These are phyloP conservation scores for Ilex aquifolium DNA, from an alignment of 257 asterid species.

Conservation along the genomic window DNA sequence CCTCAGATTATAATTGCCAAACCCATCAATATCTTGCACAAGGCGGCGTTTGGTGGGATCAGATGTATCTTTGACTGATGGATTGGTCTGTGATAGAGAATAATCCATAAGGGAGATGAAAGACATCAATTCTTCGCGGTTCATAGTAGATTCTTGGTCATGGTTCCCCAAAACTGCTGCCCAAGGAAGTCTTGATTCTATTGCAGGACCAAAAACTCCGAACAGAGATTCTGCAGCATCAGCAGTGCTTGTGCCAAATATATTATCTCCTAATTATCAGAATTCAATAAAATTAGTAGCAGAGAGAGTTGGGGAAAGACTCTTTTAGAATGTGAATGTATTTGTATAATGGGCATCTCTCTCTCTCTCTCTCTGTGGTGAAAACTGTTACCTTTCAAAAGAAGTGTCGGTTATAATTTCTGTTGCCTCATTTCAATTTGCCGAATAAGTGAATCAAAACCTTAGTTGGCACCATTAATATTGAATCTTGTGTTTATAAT, in stretches of 20 bases:
- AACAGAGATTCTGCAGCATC: conserved; percentile 95
- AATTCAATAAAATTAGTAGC: conserved; percentile 12
- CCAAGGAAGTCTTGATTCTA: conserved; percentile 78
- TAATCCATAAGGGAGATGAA: conserved; percentile 92
- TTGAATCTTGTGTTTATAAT: no score
- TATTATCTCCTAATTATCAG: conserved; percentile 66
- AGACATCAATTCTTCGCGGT: conserved; percentile 81
- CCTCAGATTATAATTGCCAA: conserved; percentile 75
- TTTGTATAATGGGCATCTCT: no score
- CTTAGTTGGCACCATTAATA: no score
- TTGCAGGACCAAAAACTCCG: conserved; percentile 61
- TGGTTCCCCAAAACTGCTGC: conserved; percentile 94
- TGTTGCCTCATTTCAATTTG: no score
- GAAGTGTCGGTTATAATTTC: no score
- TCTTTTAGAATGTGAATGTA: no score
- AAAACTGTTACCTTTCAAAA: no score
- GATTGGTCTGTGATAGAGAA: conserved; percentile 75
- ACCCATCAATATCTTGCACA: conserved; percentile 54
- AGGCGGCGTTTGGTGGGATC: conserved; percentile 20
- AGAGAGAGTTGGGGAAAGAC: not conserved
- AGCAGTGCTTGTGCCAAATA: conserved; percentile 72
- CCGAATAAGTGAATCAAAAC: no score
- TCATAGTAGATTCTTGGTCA: conserved; percentile 95
- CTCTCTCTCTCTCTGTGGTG: no score
- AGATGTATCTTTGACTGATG: conserved; percentile 35